These are phyloP conservation scores for Plasmopara viticola DNA, from an alignment of 352 stramenopile genomes.

Conservation along the genomic window DNA sequence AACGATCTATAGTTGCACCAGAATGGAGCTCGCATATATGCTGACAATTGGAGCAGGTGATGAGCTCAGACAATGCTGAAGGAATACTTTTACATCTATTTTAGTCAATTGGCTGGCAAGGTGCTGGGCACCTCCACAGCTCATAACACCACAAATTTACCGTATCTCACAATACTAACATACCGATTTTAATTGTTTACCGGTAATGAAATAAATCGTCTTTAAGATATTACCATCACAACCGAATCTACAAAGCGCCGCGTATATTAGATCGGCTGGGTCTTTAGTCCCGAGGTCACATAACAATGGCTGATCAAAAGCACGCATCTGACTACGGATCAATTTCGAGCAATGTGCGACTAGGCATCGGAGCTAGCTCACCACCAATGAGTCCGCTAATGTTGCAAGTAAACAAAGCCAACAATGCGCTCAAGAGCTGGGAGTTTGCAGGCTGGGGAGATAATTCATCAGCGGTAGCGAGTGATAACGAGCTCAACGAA, in stretches of 20 bases:
- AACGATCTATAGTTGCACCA: conserved; percentile 46
- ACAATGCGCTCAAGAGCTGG: conserved; percentile 70
- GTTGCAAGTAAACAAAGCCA: conserved; percentile 66
- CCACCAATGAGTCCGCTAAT: conserved; percentile 62
- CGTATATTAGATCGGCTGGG: background rate
- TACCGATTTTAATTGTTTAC: too few relatives aligned
- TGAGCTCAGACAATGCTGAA: too few relatives aligned
- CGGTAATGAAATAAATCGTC: too few relatives aligned
- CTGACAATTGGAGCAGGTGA: too few relatives aligned
- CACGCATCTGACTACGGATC: conserved; percentile 46
- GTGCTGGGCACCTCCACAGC: too few relatives aligned
- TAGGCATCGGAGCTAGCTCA: conserved; percentile 31
- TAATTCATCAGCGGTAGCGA: conserved; percentile 49
- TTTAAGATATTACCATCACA: background rate
- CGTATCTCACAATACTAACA: too few relatives aligned
- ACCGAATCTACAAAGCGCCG: background rate
- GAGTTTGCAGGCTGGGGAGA: conserved; percentile 83
- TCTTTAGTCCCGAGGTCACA: background rate
- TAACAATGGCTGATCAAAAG: conserved; percentile 27
- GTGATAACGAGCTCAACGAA: conserved; percentile 57
- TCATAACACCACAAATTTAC: too few relatives aligned
- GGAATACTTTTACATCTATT: too few relatives aligned
- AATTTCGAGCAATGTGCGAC: conserved; percentile 35
- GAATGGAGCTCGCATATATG: background rate
- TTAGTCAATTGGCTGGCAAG: too few relatives aligned